Base-by-base conservation (phyloP, 257 asterid species). In the Jacaranda mimosifolia region DNA sequence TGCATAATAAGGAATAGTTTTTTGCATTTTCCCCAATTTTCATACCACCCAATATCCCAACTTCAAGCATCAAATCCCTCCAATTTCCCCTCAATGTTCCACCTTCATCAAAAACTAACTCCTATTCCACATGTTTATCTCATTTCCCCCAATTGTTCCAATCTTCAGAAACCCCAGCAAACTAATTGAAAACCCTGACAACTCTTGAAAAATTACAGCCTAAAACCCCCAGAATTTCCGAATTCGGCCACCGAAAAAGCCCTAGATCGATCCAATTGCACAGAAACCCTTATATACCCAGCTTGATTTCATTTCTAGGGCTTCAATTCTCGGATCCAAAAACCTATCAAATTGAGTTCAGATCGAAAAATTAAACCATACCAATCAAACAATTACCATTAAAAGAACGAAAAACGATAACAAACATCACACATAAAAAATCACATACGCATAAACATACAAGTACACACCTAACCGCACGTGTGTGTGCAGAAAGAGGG, bases 11-110 rank as follows among this genome's bases (percentile, higher is more conserved):
- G 79, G 32, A 46, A 57, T 39, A 15, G 65, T 77, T 56, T 42
- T 78, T 75, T 62, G 89, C 91, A 87, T 83, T 80, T 87, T 82
- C 82, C 80, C 83, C 63, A 68, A 75, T 57, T 45, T 49, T 64
- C 56, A 52, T 64, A 73, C 51, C 63, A 48, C 62, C 62, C 40
- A 75, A 58, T 36, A 35, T 64, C 43, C 60, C 75, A 42, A 70
- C 26, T 77, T 68, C 85, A 77, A 77, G 60, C 48, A 58, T 74
- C 60, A 78, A 79, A 49, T 12, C 68, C 72, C 48, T 19, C 72
- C 43, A 75, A 75, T 39, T 15, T 15, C 40, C 48, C 67, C 18
- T 7, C 42, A 63, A 76, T 19, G 8, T 45, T 40, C 12, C 72
- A 53, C 78, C 66, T 64, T 26, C 12, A 63, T 10, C 45, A 42